Percentiles rank a stretch among this genome's conserved stretches.
phyloP scores from a whole-genome alignment of 345 rosid species.

The Aquilaria malaccensis region DNA sequence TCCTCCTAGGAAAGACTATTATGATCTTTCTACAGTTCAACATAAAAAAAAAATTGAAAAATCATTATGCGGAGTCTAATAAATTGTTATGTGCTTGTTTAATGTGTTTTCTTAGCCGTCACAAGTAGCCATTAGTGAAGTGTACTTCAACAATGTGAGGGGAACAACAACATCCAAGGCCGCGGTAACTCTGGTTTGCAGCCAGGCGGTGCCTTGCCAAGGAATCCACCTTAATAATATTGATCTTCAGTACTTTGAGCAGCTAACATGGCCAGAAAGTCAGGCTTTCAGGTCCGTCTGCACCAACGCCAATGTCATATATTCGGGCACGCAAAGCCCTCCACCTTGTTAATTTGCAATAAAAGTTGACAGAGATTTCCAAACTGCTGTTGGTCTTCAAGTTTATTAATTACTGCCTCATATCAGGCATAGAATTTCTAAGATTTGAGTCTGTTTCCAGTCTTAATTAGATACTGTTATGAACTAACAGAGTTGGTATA shows the following conservation, averaged over 20 bases:
- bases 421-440: too few relatives aligned
- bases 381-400: too few relatives aligned
- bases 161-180: conserved; percentile 35
- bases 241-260: conserved; percentile 26
- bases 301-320: background rate
- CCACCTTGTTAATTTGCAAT: too few relatives aligned
- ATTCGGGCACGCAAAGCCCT: too few relatives aligned
- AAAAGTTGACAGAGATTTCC: too few relatives aligned
- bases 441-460: too few relatives aligned
- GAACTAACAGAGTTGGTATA: too few relatives aligned
- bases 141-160: conserved; percentile 28
- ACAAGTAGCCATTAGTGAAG: conserved; percentile 31
- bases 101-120: conserved; percentile 28
- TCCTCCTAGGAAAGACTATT: too few relatives aligned
- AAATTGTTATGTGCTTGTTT: too few relatives aligned
- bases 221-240: conserved; percentile 25
- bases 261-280: background rate
- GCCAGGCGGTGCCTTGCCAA: conserved; percentile 34
- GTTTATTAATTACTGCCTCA: too few relatives aligned
- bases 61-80: background rate
- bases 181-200: conserved; percentile 37
- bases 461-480: too few relatives aligned
- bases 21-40: too few relatives aligned
- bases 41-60: conserved; percentile 6
- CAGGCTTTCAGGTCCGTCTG: conserved; percentile 25